phyloP scores from a whole-genome alignment of 768 basidiomycete species.

The Tricholoma bakamatsutake region DNA sequence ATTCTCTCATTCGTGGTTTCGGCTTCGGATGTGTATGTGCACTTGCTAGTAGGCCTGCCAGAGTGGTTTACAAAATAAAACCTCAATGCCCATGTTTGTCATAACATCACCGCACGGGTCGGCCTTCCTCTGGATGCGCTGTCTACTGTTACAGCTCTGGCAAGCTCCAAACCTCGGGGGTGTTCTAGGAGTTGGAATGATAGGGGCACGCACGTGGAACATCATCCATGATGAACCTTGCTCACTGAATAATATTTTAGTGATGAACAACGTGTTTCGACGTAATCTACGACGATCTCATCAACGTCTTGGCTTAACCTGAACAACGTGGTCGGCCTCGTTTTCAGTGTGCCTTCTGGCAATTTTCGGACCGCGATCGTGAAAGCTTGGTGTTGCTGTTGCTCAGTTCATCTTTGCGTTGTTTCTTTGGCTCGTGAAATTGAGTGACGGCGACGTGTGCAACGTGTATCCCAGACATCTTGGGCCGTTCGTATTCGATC shows the following conservation, averaged over 20 bases:
- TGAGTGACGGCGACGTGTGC: not conserved
- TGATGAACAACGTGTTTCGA: constrained; percentile 20
- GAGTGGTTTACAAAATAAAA: no score
- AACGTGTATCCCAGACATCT: not conserved
- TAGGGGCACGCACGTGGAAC: constrained; percentile 16
- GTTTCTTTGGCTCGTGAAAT: constrained; percentile 10
- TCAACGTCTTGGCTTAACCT: constrained; percentile 11
- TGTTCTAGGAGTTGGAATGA: constrained; percentile 20
- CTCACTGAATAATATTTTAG: constrained; percentile 1
- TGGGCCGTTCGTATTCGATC: not conserved
- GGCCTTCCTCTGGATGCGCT: constrained; percentile 17
- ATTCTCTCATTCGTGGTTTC: constrained; percentile 16
- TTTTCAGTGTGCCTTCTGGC: constrained; percentile 7
- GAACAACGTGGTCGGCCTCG: constrained; percentile 15
- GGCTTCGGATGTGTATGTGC: constrained; percentile 19
- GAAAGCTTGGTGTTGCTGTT: constrained; percentile 14
- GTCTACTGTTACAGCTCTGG: constrained; percentile 20
- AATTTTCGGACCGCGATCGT: constrained; percentile 9
- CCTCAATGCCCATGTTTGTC: not conserved
- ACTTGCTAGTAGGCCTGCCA: no score
- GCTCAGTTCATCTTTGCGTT: constrained; percentile 15
- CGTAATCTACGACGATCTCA: constrained; percentile 3
- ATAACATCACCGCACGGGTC: constrained; percentile 17
- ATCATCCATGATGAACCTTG: not conserved
- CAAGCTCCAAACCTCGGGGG: constrained; percentile 18